Conservation (phyloP, 179 eudicot species). For the Pouteria campechiana region DNA sequence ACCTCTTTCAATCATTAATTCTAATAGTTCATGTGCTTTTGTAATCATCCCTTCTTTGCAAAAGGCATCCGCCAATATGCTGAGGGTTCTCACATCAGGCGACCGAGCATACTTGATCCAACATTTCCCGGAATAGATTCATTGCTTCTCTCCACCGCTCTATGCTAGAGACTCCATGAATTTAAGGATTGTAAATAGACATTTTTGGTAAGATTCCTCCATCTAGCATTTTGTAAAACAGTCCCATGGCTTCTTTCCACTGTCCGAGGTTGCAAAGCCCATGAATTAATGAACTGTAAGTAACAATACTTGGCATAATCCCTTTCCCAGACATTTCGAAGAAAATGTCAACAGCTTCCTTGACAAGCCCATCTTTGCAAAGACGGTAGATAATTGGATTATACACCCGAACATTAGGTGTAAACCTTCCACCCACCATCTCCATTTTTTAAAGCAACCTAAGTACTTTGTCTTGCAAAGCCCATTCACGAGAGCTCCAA, state of each 20-base stretch:
- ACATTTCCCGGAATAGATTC: too few relatives aligned
- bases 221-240: background rate
- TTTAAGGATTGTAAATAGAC: too few relatives aligned
- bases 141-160: too few relatives aligned
- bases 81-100: too few relatives aligned
- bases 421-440: too few relatives aligned
- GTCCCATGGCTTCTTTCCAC: background rate
- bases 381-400: background rate
- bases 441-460: too few relatives aligned
- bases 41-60: slow-evolving; percentile 1
- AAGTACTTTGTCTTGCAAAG: too few relatives aligned
- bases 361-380: background rate
- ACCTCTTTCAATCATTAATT: slow-evolving; percentile 3
- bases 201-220: background rate
- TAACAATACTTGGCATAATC: background rate
- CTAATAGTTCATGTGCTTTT: background rate
- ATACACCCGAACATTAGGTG: too few relatives aligned
- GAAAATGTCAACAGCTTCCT: background rate
- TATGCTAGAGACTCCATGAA: too few relatives aligned
- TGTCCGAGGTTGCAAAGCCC: slow-evolving; percentile 4
- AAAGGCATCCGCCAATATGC: too few relatives aligned
- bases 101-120: too few relatives aligned
- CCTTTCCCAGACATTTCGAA: background rate
- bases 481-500: too few relatives aligned
- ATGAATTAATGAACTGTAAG: slow-evolving; percentile 7